Percentiles rank a stretch among this genome's conserved stretches.
These are phyloP conservation scores for Gossypioides kirkii DNA, from an alignment of 345 rosid species.

Conservation along the genomic window DNA sequence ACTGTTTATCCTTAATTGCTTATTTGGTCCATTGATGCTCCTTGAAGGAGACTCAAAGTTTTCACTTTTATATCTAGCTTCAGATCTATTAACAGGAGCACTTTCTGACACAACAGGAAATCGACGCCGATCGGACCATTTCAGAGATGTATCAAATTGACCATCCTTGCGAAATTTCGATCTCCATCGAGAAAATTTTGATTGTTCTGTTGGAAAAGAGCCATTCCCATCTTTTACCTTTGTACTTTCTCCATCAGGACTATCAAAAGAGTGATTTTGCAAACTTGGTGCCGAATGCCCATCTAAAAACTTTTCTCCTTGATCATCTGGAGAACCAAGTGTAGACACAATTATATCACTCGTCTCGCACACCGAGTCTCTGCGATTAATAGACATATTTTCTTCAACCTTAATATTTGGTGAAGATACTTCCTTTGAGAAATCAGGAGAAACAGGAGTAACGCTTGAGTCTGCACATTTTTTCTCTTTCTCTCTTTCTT, in stretches of 20 bases:
- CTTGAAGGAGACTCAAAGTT: slow-evolving; percentile 46
- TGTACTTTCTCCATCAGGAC: slow-evolving; percentile 24
- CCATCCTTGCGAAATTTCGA: slow-evolving; percentile 48
- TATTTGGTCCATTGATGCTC: slow-evolving; percentile 43
- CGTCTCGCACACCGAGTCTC: slow-evolving; percentile 15
- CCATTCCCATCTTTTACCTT: slow-evolving; percentile 44
- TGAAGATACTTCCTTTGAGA: slow-evolving; percentile 37
- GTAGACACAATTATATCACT: slow-evolving; percentile 41
- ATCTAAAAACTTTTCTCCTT: slow-evolving; percentile 34
- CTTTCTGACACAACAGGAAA: slow-evolving; percentile 43
- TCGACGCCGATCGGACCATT: slow-evolving; percentile 61
- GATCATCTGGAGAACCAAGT: slow-evolving; percentile 50
- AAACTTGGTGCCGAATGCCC: slow-evolving; percentile 27
- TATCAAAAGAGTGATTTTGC: slow-evolving; percentile 39
- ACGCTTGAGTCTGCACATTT: slow-evolving; percentile 31
- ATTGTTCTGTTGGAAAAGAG: slow-evolving; percentile 44
- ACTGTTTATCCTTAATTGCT: slow-evolving; percentile 44
- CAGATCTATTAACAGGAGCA: slow-evolving; percentile 41
- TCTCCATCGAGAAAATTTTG: slow-evolving; percentile 47
- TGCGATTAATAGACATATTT: neutral
- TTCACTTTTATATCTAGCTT: slow-evolving; percentile 52
- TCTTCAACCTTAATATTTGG: slow-evolving; percentile 33
- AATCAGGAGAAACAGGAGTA: slow-evolving; percentile 22
- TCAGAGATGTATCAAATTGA: slow-evolving; percentile 41
- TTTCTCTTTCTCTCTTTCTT: slow-evolving; percentile 69